A percentile compares a stretch with the other conserved stretches of the same genome.
These are phyloP conservation scores for Diaporthe sp. DNA, from an alignment of 2,329 filamentous ascomycete genomes.

Conservation along the genomic window DNA sequence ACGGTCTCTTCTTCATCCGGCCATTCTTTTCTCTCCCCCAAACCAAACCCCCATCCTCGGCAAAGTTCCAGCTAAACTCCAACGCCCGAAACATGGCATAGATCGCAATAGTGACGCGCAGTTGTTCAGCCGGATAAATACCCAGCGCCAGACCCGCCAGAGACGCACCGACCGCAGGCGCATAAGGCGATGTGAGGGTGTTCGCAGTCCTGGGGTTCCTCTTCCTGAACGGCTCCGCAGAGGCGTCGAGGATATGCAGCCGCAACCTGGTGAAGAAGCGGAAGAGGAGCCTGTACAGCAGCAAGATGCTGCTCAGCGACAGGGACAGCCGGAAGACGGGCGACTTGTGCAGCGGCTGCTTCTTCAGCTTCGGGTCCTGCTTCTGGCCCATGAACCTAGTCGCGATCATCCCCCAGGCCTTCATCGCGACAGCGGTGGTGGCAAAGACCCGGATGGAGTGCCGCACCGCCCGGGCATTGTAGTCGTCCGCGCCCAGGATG, in stretches of 20 bases:
- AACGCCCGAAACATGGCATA: conserved; percentile 85
- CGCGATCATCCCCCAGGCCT: conserved; percentile 70
- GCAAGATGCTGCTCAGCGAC: conserved; percentile 86
- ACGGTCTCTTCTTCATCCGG: conserved; percentile 75
- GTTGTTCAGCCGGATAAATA: conserved; percentile 74
- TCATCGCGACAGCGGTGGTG: conserved; percentile 73
- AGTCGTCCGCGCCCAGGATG: conserved; percentile 68
- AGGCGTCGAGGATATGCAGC: conserved; percentile 82
- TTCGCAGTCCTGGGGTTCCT: conserved; percentile 84
- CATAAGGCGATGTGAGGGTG: conserved; percentile 84
- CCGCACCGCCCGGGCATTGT: conserved; percentile 78
- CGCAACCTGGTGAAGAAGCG: conserved; percentile 89
- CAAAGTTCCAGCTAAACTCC: conserved; percentile 88
- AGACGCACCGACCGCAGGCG: conserved; percentile 91
- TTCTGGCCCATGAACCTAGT: conserved; percentile 61
- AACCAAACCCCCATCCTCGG: conserved; percentile 80
- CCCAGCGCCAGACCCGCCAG: conserved; percentile 87
- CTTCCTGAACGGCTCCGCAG: conserved; percentile 83
- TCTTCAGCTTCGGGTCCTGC: conserved; percentile 56
- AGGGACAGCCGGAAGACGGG: conserved; percentile 83
- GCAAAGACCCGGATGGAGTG: conserved; percentile 80
- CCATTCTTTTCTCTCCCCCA: conserved; percentile 70
- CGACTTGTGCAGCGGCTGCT: conserved; percentile 72
- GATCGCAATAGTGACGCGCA: conserved; percentile 85
- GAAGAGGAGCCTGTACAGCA: conserved; percentile 90